phyloP scores from a whole-genome alignment of 345 rosid genomes.

The Rhodamnia argentea region DNA sequence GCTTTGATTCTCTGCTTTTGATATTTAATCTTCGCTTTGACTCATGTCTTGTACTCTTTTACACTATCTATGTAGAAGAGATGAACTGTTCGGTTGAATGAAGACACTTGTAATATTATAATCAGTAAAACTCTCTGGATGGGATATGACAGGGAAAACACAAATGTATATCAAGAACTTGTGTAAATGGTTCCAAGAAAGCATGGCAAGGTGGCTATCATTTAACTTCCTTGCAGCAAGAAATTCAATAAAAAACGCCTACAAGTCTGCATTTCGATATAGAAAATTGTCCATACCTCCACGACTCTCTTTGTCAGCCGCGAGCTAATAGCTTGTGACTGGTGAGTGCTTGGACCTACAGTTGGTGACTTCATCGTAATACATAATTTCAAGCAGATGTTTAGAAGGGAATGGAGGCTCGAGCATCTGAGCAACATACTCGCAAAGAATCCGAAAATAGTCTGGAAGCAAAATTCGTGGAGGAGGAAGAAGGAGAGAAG shows the following conservation, averaged over 20 bases:
- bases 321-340: neutral
- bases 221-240: neutral
- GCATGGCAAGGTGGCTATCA: slow-evolving; percentile 7
- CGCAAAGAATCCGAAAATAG: neutral
- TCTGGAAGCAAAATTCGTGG: neutral
- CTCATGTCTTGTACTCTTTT: neutral
- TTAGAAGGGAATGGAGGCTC: neutral
- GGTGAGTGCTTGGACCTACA: neutral
- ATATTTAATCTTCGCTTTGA: neutral
- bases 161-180: neutral
- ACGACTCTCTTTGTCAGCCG: neutral
- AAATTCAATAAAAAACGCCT: neutral
- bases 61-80: neutral
- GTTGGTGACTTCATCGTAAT: neutral
- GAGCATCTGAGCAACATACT: neutral
- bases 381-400: neutral
- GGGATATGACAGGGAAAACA: neutral
- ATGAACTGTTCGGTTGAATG: neutral
- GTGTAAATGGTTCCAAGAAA: neutral
- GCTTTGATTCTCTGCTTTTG: neutral
- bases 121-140: neutral
- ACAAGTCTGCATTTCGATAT: neutral
- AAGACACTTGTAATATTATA: neutral
- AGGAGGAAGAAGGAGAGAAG: neutral
- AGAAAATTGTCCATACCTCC: neutral